Evolutionary conservation across 805 yeast genomes (phyloP).

Genomic region (Barnettozyma siamensis): DNA sequence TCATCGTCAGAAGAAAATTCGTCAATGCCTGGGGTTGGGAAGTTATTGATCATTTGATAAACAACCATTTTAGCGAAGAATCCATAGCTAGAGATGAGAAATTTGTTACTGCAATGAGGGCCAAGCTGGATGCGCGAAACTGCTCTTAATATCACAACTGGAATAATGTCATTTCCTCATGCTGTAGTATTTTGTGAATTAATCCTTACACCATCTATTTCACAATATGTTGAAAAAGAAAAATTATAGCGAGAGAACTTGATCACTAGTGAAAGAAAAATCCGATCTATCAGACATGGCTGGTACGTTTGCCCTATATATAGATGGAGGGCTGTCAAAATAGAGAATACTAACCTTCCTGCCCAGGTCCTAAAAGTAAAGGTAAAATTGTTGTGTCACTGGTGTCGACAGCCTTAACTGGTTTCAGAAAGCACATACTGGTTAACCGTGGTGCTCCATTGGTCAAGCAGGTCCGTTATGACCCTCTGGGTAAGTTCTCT

Average conservation of each 20-base stretch:
- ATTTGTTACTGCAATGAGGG: slow-evolving; percentile 5
- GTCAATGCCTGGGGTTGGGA: slow-evolving; percentile 96
- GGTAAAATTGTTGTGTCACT: slow-evolving; percentile 73
- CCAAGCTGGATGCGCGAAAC: background rate
- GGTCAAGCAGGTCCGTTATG: slow-evolving; percentile 79
- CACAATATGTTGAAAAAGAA: too few species aligned
- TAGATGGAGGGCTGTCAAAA: too few species aligned
- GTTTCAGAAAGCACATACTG: slow-evolving; percentile 72
- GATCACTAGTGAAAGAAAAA: too few species aligned
- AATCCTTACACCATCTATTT: too few species aligned
- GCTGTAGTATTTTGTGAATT: too few species aligned
- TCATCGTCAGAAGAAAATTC: slow-evolving; percentile 80
- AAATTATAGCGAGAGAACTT: too few species aligned
- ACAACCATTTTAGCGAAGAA: slow-evolving; percentile 36
- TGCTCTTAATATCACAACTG: too few species aligned
- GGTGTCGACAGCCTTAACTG: slow-evolving; percentile 86
- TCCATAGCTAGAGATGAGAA: slow-evolving; percentile 5
- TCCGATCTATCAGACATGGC: slow-evolving; percentile 5
- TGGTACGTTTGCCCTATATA: slow-evolving; percentile 8
- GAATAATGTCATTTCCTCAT: too few species aligned
- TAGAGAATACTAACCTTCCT: background rate
- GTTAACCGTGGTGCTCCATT: slow-evolving; percentile 78
- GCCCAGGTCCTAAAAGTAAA: slow-evolving; percentile 52
- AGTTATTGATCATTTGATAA: slow-evolving; percentile 75
- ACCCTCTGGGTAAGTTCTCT: slow-evolving; percentile 58